Evolutionary conservation across 2,329 filamentous ascomycete genomes (phyloP).

Genomic region (Rutstroemia sp.): DNA sequence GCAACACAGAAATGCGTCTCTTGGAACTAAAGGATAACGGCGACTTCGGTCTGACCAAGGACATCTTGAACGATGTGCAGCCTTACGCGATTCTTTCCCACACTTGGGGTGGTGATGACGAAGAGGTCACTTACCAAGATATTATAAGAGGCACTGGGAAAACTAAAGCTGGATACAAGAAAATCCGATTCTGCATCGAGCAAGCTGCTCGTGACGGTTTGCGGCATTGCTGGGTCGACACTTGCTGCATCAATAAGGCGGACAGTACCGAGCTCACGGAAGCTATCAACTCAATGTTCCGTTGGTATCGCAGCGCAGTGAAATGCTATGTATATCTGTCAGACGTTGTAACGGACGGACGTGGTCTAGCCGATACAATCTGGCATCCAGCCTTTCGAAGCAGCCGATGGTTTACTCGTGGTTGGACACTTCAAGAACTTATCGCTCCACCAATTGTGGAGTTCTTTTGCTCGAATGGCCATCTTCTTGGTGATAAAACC

Average conservation of each 20-base stretch:
- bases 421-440: background rate
- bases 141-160: background rate
- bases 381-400: background rate
- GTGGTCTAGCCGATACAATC: background rate
- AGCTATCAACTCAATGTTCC: slow-evolving; percentile 2
- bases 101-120: background rate
- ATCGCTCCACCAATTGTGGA: background rate
- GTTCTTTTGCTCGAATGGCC: background rate
- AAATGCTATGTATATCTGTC: background rate
- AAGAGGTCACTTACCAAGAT: background rate
- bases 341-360: background rate
- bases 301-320: background rate
- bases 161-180: background rate
- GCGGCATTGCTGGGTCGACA: background rate
- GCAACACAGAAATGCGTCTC: background rate
- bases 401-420: background rate
- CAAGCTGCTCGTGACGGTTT: background rate
- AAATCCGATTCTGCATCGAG: background rate
- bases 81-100: background rate
- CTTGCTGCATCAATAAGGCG: background rate
- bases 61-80: background rate
- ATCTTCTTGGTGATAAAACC: background rate
- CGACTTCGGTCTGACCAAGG: background rate
- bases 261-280: background rate
- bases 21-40: background rate